phyloP scores from a whole-genome alignment of 768 basidiomycete genomes.

The Krasilnikovozyma curviuscula region DNA sequence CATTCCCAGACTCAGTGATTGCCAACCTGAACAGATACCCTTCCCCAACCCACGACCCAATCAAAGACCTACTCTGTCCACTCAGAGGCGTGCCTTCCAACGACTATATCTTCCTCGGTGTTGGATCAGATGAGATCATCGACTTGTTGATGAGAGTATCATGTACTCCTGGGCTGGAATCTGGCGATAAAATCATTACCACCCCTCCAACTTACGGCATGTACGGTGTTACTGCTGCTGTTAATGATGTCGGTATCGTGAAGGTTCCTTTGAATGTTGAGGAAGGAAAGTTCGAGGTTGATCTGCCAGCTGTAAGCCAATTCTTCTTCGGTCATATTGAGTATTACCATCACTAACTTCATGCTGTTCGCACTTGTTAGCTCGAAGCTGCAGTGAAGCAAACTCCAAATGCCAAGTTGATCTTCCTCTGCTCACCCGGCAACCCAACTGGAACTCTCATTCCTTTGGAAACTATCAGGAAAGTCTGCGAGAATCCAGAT shows the following conservation, averaged over 20 bases:
- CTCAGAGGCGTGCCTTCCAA: constrained; percentile 48
- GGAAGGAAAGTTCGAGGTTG: constrained; percentile 60
- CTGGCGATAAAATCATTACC: constrained; percentile 64
- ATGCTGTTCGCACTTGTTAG: not conserved
- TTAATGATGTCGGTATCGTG: constrained; percentile 74
- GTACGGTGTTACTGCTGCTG: constrained; percentile 84
- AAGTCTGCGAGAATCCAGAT: constrained; percentile 51
- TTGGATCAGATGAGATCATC: constrained; percentile 91
- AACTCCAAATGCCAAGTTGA: constrained; percentile 67
- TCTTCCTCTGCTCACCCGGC: constrained; percentile 90
- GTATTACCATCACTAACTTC: not conserved
- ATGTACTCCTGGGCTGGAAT: constrained; percentile 52
- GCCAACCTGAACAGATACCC: constrained; percentile 69
- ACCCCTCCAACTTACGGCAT: constrained; percentile 90
- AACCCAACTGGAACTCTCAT: constrained; percentile 87
- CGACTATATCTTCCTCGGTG: constrained; percentile 68
- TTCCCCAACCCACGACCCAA: constrained; percentile 60
- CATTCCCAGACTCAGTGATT: constrained; percentile 4
- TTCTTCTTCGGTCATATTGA: not conserved
- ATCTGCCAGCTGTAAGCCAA: constrained; percentile 25
- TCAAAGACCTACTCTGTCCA: constrained; percentile 55
- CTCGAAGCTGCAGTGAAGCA: too few species aligned
- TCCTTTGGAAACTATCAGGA: constrained; percentile 45
- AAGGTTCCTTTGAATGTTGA: constrained; percentile 61
- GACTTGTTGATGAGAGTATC: constrained; percentile 82